Base-by-base conservation (phyloP, 2,329 filamentous ascomycete genomes). In the Cladosporium velox region DNA sequence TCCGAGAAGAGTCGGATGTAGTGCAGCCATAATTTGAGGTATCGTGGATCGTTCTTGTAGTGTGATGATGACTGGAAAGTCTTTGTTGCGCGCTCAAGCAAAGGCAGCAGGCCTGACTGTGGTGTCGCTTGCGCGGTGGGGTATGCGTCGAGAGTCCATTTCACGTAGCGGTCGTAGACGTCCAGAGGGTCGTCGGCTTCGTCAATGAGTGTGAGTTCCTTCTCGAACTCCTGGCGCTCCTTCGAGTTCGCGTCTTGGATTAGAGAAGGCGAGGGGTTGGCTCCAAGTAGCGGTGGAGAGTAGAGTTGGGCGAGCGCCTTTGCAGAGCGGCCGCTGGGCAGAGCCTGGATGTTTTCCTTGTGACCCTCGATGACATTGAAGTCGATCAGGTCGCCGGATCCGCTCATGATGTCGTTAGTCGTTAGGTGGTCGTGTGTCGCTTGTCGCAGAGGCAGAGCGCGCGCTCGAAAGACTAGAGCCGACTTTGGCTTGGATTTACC, bases 151-250 rank as follows among this genome's bases (percentile, higher is more conserved):
- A 98, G 83, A 1, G 93, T 97, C 95, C 95, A 99, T 79, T 92
- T 92, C 66, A 98, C 92, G 77, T 99, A 99, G 77, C 95, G 90
- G 77, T 98, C 94, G 81, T 92, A 99, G 68, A 97, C 87, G 74
- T 98, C 95, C 58, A 99, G 87, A 1, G 95, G 95, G 74, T 99
- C 95, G 76, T 99, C 95, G 0, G 91, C 92, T 77, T 99, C 95
- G 69, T 87, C 86, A 60, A 96, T 89, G 58, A 84, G 87, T 52
- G 87, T 84, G 21, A 98, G 80, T 78, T 98, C 95, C 14, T 88
- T 86, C 79, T 99, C 95, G 73, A 92, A 98, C 74, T 94, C 90
- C 72, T 90, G 87, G 71, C 94, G 88, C 71, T 91, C 90, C 65
- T 86, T 87, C 76, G 94, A 89, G 80, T 97, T 91, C 69, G 92